Base-by-base conservation (phyloP, 805 yeast genomes). In the Cyberlindnera saturnus region DNA sequence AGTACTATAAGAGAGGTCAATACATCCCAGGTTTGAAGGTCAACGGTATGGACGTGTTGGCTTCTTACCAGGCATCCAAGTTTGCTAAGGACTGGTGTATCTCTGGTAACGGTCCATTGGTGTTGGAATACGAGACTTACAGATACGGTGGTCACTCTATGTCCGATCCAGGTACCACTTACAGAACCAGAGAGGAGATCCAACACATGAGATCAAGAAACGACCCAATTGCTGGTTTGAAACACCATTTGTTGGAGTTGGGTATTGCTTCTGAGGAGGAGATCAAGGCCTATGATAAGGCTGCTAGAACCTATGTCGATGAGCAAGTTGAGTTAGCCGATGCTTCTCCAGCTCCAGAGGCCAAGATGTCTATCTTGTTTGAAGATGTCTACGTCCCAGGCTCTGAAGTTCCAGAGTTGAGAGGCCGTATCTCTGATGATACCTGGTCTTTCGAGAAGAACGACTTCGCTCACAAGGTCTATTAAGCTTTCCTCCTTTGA, bases 141-240 rank as follows among this genome's bases (percentile, higher is more conserved):
- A 86, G 99, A 79, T 93, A 93, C 69, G 98, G 98, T 76, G 99
- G 99, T 69, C 99, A 93, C 81, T 93, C 99, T 57, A 93, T 93
- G 98, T 91, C 98, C 57, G 99, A 93, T 73, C 99, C 99, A 62
- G 99, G 99, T 79, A 93, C 99, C 69, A 93, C 99, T 55, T 93
- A 93, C 83, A 86, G 99, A 81, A 93, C 99, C 65, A 90, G 99
- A 77, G 99, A 93, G 74, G 99, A 93, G 76, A 93, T 93, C 57
- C 97, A 90, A 75, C 91, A 91, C 76, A 90, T 93, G 97, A 86
- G 99, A 77, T 88, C 98, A 36, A 86, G 88, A 77, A 89, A 86
- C 67, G 99, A 93, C 69, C 97, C 98, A 59, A 88, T 93, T 67
- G 90, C 96, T 44, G 98, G 98, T 57, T 80, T 93, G 65, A 91